Evolutionary conservation across 441 rosid species (phyloP), one percentile per base, ranked within the genome.

Genomic region (Breynia disticha): DNA sequence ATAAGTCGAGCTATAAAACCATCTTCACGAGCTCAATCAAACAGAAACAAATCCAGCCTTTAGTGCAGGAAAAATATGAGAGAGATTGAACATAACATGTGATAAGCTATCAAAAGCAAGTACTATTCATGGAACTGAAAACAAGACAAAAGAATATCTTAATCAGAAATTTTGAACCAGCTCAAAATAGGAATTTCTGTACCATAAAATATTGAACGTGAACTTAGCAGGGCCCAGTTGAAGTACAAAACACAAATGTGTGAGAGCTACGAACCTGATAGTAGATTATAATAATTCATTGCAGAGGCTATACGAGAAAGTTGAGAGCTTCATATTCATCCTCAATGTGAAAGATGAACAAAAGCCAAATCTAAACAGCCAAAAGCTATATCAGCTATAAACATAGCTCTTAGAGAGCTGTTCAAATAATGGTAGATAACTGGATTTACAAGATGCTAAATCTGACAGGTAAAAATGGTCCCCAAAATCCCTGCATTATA

Each of bases 391-490:
- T 53, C 51, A 56, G 51, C 63, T 68, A 73, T 59, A 61, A 55
- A 57, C 67, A 64, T 69, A 73, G 79, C 17, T 51, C 64, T 68
- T 62, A 69, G 79, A 48, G 54, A 67, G 61, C 63, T 73, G 60
- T 54, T 55, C 50, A 61, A 73, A 64, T 66, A 57, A 64, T 56
- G 43, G 59, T 55, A 75, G 67, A 28, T 63, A 64, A 68, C 68
- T 68, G 80, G 76, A 11, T 48, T 48, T 47, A 54, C 46, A 57
- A 64, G 63, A 66, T 68, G 64, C 75, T 75, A 65, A 70, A 63
- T 62, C 55, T 54, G 79, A 64, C 63, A 65, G 70, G 58, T 46
- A 55, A 75, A 61, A 50, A 62, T 75, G 80, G 84, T 69, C 80
- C 86, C 82, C 79, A 32, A 49, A 62, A 57, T 57, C 64, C 72